Base-by-base conservation (phyloP, 768 basidiomycete genomes). In the Russula emetica region DNA sequence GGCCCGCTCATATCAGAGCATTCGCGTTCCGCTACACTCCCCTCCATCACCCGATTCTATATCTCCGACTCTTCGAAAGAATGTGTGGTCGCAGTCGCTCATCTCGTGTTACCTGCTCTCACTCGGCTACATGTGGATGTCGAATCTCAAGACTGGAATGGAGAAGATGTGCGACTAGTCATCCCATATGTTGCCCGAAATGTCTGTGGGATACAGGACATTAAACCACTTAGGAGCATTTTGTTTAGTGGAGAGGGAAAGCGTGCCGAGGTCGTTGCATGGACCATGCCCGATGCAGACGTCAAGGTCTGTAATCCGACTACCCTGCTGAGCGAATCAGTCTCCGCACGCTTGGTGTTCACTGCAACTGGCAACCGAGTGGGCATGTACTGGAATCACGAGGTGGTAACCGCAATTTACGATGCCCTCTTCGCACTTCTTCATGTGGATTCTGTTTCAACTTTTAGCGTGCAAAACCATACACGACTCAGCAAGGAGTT, bases 61-160 rank as follows among this genome's bases (percentile, higher is more conserved):
- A 58, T 54, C 18, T 36, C 57, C 18, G n/a, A 22, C 11, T 18
- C 13, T 16, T 22, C 24, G 20, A 10, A 4, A 5, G 51, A 58
- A 26, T 63, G 56, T 36, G 22, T 7, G 5, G 22, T 54, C 13
- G 51, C 51, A 18, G 34, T 63, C 5, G 32, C 51, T 1, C 57
- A 67, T 45, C 63, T 67, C 30, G 9, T 26, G 24, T 44, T 67
- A 11, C 63, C 63, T 14, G 51, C 59, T 44, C 55, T 56, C 40
- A 56, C 18, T 5, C n/a, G 16, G 7, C 26, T 56, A 11, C 18
- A 30, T 6, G 26, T 60, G 24, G 34, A 22, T 18, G 40, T 28
- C 30, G 18, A 47, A 9, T 67, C 55, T 14, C 8, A 14, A 18
- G 9, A 14, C 22, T 0, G 0, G 22, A 42, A 49, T 9, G 55